phyloP scores from a whole-genome alignment of 139 green algal genomes.

The Coelastrella sp. region DNA sequence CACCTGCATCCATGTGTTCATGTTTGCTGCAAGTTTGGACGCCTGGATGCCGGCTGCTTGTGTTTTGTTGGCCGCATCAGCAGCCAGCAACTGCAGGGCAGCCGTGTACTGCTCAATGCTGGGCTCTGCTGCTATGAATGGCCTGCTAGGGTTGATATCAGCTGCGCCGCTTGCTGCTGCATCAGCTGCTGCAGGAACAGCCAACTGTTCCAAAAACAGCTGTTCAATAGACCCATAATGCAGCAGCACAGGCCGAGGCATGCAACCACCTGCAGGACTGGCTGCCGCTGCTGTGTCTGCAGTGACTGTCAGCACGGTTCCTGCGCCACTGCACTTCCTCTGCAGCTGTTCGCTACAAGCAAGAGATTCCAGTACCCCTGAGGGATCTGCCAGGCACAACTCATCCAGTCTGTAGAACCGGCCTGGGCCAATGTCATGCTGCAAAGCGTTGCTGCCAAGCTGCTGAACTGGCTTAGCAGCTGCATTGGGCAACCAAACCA shows the following conservation, averaged over 20 bases:
- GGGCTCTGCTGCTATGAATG: background rate
- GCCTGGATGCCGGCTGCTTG: no score
- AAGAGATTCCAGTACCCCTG: slow-evolving; percentile 32
- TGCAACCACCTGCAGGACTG: no score
- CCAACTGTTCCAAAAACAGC: background rate
- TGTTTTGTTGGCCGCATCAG: background rate
- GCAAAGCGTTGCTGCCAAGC: background rate
- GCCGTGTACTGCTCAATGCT: slow-evolving; percentile 2
- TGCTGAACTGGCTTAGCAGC: background rate
- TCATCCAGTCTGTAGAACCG: slow-evolving; percentile 33
- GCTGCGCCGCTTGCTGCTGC: background rate
- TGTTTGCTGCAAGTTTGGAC: no score
- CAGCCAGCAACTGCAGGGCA: slow-evolving; percentile 26
- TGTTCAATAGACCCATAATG: background rate
- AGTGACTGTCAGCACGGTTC: background rate
- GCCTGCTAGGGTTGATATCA: background rate
- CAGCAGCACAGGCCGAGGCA: slow-evolving; percentile 2
- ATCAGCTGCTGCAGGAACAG: slow-evolving; percentile 14
- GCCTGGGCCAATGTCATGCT: background rate
- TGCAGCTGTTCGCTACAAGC: no score
- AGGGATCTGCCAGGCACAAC: slow-evolving; percentile 30
- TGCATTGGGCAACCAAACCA: slow-evolving; percentile 17
- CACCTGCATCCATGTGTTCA: no score
- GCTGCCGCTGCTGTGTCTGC: slow-evolving; percentile 9
- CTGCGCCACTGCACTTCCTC: no score